These are phyloP conservation scores for Achlya hypogyna DNA, from an alignment of 352 stramenopile species.

Conservation along the genomic window DNA sequence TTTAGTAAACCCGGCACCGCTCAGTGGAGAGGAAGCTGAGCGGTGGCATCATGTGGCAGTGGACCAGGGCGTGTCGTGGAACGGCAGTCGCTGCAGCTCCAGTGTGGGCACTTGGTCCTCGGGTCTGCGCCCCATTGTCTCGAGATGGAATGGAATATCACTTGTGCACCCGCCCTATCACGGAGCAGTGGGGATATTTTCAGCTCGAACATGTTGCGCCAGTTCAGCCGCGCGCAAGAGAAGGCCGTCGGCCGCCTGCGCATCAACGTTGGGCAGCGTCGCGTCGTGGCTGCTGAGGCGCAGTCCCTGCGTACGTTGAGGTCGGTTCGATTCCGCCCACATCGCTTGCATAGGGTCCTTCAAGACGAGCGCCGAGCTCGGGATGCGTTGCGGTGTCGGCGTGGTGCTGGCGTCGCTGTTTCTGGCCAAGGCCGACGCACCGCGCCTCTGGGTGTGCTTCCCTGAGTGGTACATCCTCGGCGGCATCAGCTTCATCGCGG, in stretches of 20 bases:
- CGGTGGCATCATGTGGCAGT: too few species aligned
- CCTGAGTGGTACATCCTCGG: constrained; percentile 58
- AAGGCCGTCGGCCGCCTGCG: background rate
- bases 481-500: constrained; percentile 64
- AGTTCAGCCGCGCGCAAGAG: too few species aligned
- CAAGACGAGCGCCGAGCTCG: constrained; percentile 31
- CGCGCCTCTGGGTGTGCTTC: constrained; percentile 55
- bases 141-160: too few species aligned
- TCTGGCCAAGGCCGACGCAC: constrained; percentile 36
- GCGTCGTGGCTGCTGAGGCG: background rate
- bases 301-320: background rate
- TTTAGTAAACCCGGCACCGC: too few species aligned
- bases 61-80: too few species aligned
- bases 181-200: too few species aligned
- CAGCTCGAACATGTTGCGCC: too few species aligned
- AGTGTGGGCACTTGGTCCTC: too few species aligned
- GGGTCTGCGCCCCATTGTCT: too few species aligned
- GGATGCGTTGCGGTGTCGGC: constrained; percentile 47
- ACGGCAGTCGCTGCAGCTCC: too few species aligned
- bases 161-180: too few species aligned
- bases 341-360: constrained; percentile 22
- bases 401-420: constrained; percentile 61
- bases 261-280: background rate
- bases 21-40: too few species aligned
- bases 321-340: background rate